A percentile compares a stretch with the other conserved stretches of the same genome.
These are phyloP conservation scores for Coniosporium tulheliwenetii DNA, from an alignment of 2,329 filamentous ascomycete genomes.

Conservation along the genomic window DNA sequence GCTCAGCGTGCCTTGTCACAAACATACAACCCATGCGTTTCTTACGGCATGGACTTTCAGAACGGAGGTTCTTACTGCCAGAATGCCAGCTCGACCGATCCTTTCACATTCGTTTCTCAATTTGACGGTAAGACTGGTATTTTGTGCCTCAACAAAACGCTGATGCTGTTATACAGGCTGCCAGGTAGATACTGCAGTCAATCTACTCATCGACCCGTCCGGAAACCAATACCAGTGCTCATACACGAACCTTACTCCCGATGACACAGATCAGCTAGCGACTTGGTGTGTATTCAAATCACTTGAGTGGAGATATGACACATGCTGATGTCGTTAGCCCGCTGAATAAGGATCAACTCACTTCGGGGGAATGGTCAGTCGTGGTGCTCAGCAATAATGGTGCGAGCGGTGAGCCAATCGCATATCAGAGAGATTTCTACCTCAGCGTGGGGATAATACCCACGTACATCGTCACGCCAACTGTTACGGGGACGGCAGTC, in stretches of 20 bases:
- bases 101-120: slow-evolving; percentile 27
- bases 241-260: slow-evolving; percentile 22
- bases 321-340: slow-evolving; percentile 10
- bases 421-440: slow-evolving; percentile 25
- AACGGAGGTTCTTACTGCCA: slow-evolving; percentile 29
- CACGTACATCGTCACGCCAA: slow-evolving; percentile 13
- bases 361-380: slow-evolving; percentile 27
- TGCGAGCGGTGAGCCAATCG: slow-evolving; percentile 23
- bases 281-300: slow-evolving; percentile 15
- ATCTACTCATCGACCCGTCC: slow-evolving; percentile 25
- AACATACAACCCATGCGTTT: no score
- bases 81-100: slow-evolving; percentile 22
- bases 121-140: slow-evolving; percentile 17
- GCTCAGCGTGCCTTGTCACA: no score
- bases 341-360: slow-evolving; percentile 25
- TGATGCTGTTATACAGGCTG: slow-evolving; percentile 13
- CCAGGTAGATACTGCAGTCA: slow-evolving; percentile 22
- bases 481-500: slow-evolving; percentile 10
- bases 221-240: slow-evolving; percentile 25
- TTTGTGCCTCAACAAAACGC: not conserved
- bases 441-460: slow-evolving; percentile 19
- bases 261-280: slow-evolving; percentile 20
- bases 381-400: slow-evolving; percentile 28
- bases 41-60: slow-evolving; percentile 19
- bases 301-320: not conserved